Conservation (phyloP, 2,329 filamentous ascomycete genomes). For the Gaeumannomyces tritici region DNA sequence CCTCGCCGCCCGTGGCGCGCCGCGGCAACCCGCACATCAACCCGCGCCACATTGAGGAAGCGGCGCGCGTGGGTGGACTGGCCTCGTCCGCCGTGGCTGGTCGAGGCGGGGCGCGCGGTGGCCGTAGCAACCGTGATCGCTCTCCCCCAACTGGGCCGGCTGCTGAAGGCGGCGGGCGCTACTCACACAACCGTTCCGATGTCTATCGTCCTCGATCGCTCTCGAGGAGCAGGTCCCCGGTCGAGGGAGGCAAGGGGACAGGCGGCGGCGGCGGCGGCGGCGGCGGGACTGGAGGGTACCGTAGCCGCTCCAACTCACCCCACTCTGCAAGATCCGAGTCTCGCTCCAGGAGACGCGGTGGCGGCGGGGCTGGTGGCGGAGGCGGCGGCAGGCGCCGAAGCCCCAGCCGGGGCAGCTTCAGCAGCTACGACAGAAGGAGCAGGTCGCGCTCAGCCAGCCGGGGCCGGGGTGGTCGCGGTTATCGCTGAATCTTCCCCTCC, state of each 20-base stretch:
- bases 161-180: slow-evolving; percentile 5
- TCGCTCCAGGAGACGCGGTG: slow-evolving; percentile 17
- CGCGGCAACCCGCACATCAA: slow-evolving; percentile 47
- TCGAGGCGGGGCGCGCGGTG: slow-evolving; percentile 25
- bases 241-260: slow-evolving; percentile 14
- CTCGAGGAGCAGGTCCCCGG: slow-evolving; percentile 36
- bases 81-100: slow-evolving; percentile 6
- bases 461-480: slow-evolving; percentile 2
- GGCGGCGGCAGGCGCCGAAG: slow-evolving; percentile 29
- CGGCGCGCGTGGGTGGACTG: slow-evolving; percentile 1
- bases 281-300: slow-evolving; percentile 23
- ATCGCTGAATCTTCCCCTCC: neutral
- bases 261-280: neutral
- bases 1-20: slow-evolving; percentile 63
- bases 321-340: slow-evolving; percentile 25
- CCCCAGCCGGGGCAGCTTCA: slow-evolving; percentile 37
- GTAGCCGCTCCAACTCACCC: slow-evolving; percentile 28
- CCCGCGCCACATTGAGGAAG: slow-evolving; percentile 28
- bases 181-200: slow-evolving; percentile 27
- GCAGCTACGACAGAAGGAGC: slow-evolving; percentile 26
- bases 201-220: slow-evolving; percentile 53
- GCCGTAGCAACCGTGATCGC: slow-evolving; percentile 27
- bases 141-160: slow-evolving; percentile 15
- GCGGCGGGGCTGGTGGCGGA: slow-evolving; percentile 10
- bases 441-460: slow-evolving; percentile 12